Evolutionary conservation across 768 basidiomycete genomes (phyloP).

Genomic region (Chalciporus sphaerocephalus): DNA sequence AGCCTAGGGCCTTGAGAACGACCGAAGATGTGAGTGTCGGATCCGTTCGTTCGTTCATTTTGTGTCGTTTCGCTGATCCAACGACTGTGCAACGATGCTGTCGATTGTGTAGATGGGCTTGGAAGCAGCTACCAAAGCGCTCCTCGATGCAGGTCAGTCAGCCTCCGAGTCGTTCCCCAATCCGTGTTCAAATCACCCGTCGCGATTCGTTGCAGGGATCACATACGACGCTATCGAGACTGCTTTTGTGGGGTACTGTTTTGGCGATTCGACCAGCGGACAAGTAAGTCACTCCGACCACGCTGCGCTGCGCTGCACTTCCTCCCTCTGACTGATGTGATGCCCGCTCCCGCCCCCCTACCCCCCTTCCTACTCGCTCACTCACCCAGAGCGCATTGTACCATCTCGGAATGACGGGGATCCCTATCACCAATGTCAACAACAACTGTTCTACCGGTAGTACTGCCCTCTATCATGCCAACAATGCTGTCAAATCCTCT

Average conservation of each 20-base stretch:
- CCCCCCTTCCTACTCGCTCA: neutral
- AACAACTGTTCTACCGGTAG: constrained; percentile 86
- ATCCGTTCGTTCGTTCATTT: neutral
- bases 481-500: constrained; percentile 64
- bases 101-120: constrained; percentile 64
- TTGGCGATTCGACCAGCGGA: constrained; percentile 74
- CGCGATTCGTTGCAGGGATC: constrained; percentile 46
- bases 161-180: neutral
- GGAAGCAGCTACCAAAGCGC: constrained; percentile 82
- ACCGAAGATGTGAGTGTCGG: constrained; percentile 61
- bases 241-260: constrained; percentile 75
- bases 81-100: too few relatives aligned
- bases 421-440: constrained; percentile 83
- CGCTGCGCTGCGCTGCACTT: too few relatives aligned
- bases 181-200: neutral
- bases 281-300: constrained; percentile 51
- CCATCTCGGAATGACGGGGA: constrained; percentile 76
- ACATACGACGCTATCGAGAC: constrained; percentile 73
- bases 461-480: constrained; percentile 71
- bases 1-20: constrained; percentile 63
- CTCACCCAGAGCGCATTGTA: constrained; percentile 63
- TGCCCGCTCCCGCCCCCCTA: neutral
- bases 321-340: too few relatives aligned
- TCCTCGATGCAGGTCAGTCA: constrained; percentile 70
- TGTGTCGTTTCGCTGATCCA: too few relatives aligned